Evolutionary conservation across 1,284 basidiomycete genomes (phyloP).

Genomic region (Apiotrichum sp.): DNA sequence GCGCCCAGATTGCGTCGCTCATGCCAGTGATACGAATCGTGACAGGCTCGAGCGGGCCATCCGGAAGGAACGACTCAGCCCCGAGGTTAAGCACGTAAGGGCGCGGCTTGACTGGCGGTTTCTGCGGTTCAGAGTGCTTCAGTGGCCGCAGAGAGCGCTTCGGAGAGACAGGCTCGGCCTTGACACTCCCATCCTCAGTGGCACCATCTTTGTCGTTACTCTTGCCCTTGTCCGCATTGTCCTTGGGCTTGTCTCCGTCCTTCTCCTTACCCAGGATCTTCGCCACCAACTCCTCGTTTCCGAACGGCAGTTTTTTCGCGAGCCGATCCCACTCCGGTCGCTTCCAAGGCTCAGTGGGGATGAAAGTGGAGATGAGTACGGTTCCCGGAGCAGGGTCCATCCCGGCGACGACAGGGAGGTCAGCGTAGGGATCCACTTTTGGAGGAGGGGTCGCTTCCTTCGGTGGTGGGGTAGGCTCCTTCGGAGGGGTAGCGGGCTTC

Average conservation of each 20-base stretch:
- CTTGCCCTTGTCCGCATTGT: neutral
- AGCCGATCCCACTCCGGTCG: conserved; percentile 31
- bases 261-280: conserved; percentile 2
- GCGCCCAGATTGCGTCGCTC: conserved; percentile 29
- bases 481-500: conserved; percentile 2
- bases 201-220: neutral
- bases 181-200: neutral
- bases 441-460: conserved; percentile 5
- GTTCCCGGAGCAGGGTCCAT: conserved; percentile 28
- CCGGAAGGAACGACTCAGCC: conserved; percentile 26
- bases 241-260: neutral
- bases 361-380: conserved; percentile 31
- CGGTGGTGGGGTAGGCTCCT: conserved; percentile 9
- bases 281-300: conserved; percentile 25
- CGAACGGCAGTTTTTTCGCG: conserved; percentile 29
- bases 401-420: conserved; percentile 25
- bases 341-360: conserved; percentile 26
- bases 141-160: conserved; percentile 4
- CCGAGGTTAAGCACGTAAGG: conserved; percentile 32
- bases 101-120: neutral
- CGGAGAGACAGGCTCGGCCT: conserved; percentile 3
- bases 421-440: conserved; percentile 6
- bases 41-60: conserved; percentile 25
- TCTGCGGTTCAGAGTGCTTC: neutral
- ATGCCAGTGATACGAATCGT: conserved; percentile 33